Base-by-base conservation (phyloP, 495 filamentous ascomycete genomes). In the Aspergillus heteromorphus region DNA sequence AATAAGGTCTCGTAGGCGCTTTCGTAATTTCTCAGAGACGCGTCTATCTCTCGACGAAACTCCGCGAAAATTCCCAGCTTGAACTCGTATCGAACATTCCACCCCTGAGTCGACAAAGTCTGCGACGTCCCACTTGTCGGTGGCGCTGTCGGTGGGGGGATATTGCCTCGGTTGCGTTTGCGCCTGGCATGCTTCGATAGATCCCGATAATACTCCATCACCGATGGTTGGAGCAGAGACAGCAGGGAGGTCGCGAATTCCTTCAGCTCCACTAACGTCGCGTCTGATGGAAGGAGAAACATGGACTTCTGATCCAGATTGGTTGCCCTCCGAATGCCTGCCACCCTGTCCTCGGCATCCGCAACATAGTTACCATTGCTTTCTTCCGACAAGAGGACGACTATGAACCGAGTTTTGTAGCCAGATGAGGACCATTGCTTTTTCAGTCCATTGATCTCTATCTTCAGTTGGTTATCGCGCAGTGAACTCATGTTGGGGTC, bases 41-140 rank as follows among this genome's bases (percentile, higher is more conserved):
- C 83, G 61, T 96, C 91, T 81, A 92, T 88, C 62, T 97, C 92
- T 63, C 89, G 86, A 11, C 92, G 82, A 56, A 90, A 96, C 64
- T 96, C 91, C 29, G 92, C 89, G 63, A 96, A 88, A 1, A 95
- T 76, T 7, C 88, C 92, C 23, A 89, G 79, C 63, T 97, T 97
- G 73, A 92, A 91, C 61, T 97, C 92, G 65, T 95, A 96, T 2
- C 92, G 86, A 18, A 90, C 84, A 66, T 86, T 89, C 92, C 92
- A 97, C 4, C 87, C 90, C 51, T 89, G 86, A 10, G 83, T 77
- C n/a, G 90, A 88, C 17, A 96, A 69, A 0, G 86, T 88, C 62
- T 89, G 86, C 14, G 88, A 92, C 3, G 90, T 92, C 10, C 89
- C 88, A 11, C 79, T 86, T 1, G 87, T 89, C 14, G 89, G 86